Evolutionary conservation across 176 grass and related monocot species (phyloP).

Genomic region (Thalia dealbata): DNA sequence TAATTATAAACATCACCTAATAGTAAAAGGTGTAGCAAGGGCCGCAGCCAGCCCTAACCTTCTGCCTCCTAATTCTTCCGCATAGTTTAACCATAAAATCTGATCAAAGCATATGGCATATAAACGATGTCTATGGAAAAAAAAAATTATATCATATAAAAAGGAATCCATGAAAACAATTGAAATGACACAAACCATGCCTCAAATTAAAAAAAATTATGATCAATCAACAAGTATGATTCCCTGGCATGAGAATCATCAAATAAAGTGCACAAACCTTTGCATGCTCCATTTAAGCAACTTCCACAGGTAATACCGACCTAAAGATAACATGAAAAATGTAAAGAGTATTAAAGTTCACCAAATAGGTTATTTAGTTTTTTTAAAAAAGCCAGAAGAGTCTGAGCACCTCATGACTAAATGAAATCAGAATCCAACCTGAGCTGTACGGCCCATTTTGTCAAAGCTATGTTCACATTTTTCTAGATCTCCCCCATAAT

Average conservation of each 20-base stretch:
- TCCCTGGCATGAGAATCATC: background rate
- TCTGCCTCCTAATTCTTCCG: too few species aligned
- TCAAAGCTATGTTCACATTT: constrained; percentile 67
- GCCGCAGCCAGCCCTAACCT: too few species aligned
- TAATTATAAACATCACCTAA: too few species aligned
- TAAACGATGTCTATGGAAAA: too few species aligned
- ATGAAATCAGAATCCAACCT: constrained; percentile 42
- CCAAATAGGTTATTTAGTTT: constrained; percentile 11
- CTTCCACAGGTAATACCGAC: constrained; percentile 80
- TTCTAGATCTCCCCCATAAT: constrained; percentile 64
- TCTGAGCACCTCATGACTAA: background rate
- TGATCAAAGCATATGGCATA: too few species aligned
- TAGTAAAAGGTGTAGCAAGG: too few species aligned
- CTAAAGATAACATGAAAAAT: constrained; percentile 31
- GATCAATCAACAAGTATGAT: background rate
- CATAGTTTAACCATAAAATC: too few species aligned
- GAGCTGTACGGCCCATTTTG: constrained; percentile 76
- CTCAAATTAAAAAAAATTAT: too few species aligned
- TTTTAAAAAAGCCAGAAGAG: constrained; percentile 2
- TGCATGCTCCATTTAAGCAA: constrained; percentile 60
- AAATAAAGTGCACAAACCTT: constrained; percentile 41
- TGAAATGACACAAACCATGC: too few species aligned
- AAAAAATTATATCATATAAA: too few species aligned
- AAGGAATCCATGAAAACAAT: background rate
- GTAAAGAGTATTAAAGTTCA: background rate